Conservation (phyloP, 2,329 filamentous ascomycete species). For the Fusarium hostae region DNA sequence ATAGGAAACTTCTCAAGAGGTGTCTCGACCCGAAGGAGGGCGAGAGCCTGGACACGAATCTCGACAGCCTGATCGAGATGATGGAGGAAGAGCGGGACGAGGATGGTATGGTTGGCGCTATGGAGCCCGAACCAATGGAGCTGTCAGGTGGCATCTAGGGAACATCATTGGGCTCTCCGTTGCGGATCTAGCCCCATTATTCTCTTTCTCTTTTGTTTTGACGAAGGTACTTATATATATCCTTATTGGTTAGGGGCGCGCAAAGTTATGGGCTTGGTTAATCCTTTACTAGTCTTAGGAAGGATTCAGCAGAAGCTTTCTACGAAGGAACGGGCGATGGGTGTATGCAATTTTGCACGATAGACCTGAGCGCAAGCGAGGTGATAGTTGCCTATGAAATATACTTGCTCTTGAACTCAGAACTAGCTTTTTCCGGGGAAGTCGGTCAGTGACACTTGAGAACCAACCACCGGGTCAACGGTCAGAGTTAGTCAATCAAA, state of each 20-base stretch:
- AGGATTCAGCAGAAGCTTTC: slow-evolving; percentile 3
- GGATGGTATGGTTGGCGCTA: slow-evolving; percentile 49
- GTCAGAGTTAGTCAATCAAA: background rate
- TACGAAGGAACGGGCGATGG: slow-evolving; percentile 15
- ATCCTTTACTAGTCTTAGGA: slow-evolving; percentile 5
- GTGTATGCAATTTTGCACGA: slow-evolving; percentile 9
- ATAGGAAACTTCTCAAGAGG: slow-evolving; percentile 74
- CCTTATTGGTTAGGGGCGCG: slow-evolving; percentile 18
- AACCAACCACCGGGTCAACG: slow-evolving; percentile 9
- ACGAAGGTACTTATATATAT: slow-evolving; percentile 29
- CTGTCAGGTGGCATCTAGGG: slow-evolving; percentile 40
- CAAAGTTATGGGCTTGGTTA: slow-evolving; percentile 15
- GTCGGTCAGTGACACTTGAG: background rate
- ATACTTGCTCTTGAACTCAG: slow-evolving; percentile 12
- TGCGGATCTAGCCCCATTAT: background rate
- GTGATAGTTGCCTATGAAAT: slow-evolving; percentile 18
- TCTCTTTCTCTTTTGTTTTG: slow-evolving; percentile 11
- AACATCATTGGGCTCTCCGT: slow-evolving; percentile 17
- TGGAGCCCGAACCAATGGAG: slow-evolving; percentile 48
- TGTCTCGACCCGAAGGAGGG: slow-evolving; percentile 75
- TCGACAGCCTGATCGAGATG: slow-evolving; percentile 70
- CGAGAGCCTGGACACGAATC: slow-evolving; percentile 73
- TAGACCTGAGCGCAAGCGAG: slow-evolving; percentile 30
- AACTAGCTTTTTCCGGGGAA: slow-evolving; percentile 4
- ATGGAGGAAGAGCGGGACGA: slow-evolving; percentile 71